Evolutionary conservation across 2,329 filamentous ascomycete species (phyloP).

Genomic region (Penicillium sp.): DNA sequence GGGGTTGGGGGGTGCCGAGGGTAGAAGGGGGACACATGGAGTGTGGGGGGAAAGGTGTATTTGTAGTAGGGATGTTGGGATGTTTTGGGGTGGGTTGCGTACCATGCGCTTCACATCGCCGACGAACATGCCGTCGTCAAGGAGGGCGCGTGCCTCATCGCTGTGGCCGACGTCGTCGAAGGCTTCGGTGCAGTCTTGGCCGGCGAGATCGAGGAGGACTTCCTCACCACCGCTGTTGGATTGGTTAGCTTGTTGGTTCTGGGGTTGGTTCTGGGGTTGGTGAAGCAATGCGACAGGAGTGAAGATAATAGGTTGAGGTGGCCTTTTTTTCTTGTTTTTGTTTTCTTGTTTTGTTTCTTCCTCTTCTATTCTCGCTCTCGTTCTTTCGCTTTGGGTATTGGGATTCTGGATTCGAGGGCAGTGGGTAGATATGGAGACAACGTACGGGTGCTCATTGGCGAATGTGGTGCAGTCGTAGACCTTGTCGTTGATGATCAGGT

Average conservation of each 20-base stretch:
- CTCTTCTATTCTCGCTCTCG: neutral
- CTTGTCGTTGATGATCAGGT: slow-evolving; percentile 90
- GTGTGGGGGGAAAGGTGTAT: neutral
- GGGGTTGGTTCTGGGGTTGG: neutral
- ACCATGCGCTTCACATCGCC: slow-evolving; percentile 80
- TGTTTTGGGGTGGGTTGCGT: slow-evolving; percentile 39
- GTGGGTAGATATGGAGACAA: slow-evolving; percentile 25
- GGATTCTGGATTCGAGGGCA: slow-evolving; percentile 1
- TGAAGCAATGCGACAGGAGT: neutral
- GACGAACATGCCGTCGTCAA: slow-evolving; percentile 68
- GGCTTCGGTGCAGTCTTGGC: slow-evolving; percentile 94
- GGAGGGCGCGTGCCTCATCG: slow-evolving; percentile 94
- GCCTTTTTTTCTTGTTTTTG: neutral
- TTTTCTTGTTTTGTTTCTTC: neutral
- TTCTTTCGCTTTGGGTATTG: neutral
- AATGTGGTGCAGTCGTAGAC: slow-evolving; percentile 89
- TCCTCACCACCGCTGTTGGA: slow-evolving; percentile 88
- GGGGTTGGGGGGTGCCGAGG: neutral
- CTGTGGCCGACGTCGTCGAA: slow-evolving; percentile 99
- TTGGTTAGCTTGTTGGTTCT: slow-evolving; percentile 12
- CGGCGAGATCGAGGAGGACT: slow-evolving; percentile 91
- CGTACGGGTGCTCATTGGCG: slow-evolving; percentile 92
- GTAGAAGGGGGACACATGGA: neutral
- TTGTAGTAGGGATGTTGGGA: neutral
- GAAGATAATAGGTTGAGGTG: neutral